Conservation (phyloP, 1,284 basidiomycete genomes). For the Trichosporon sp. region DNA sequence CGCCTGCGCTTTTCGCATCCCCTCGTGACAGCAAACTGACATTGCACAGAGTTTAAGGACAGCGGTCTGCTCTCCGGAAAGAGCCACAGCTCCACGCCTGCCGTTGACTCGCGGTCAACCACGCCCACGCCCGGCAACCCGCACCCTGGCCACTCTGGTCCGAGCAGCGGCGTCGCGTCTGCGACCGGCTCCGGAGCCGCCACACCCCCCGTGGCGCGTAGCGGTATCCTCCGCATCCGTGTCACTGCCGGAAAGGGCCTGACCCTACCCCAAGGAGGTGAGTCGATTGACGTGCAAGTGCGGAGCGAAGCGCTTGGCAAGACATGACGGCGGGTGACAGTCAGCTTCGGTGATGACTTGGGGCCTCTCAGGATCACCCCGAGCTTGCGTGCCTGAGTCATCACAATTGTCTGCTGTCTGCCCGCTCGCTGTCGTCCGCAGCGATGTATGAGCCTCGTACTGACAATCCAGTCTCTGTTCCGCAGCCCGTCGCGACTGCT, state of each 20-base stretch:
- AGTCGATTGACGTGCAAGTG: slow-evolving; percentile 16
- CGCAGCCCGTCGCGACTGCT: slow-evolving; percentile 78
- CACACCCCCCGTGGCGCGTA: slow-evolving; percentile 47
- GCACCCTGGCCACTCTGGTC: slow-evolving; percentile 29
- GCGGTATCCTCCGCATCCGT: slow-evolving; percentile 55
- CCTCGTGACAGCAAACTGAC: too few relatives aligned
- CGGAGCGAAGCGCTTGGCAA: neutral
- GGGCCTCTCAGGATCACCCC: neutral
- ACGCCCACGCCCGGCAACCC: slow-evolving; percentile 49
- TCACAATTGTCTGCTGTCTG: neutral
- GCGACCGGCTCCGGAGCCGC: slow-evolving; percentile 2
- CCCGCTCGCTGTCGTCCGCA: neutral
- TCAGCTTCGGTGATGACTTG: neutral
- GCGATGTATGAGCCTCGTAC: neutral
- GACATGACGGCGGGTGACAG: neutral
- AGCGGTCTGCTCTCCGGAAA: slow-evolving; percentile 34
- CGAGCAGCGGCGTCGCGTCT: slow-evolving; percentile 3
- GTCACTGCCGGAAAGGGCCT: slow-evolving; percentile 55
- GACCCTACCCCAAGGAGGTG: slow-evolving; percentile 50
- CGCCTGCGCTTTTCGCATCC: too few relatives aligned
- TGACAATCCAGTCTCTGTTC: slow-evolving; percentile 62
- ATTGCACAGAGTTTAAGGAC: slow-evolving; percentile 45
- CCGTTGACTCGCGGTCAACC: slow-evolving; percentile 39
- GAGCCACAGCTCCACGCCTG: slow-evolving; percentile 28
- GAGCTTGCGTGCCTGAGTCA: neutral